Evolutionary conservation across 768 basidiomycete species (phyloP).

Genomic region (Hygrophorus pudorinus): DNA sequence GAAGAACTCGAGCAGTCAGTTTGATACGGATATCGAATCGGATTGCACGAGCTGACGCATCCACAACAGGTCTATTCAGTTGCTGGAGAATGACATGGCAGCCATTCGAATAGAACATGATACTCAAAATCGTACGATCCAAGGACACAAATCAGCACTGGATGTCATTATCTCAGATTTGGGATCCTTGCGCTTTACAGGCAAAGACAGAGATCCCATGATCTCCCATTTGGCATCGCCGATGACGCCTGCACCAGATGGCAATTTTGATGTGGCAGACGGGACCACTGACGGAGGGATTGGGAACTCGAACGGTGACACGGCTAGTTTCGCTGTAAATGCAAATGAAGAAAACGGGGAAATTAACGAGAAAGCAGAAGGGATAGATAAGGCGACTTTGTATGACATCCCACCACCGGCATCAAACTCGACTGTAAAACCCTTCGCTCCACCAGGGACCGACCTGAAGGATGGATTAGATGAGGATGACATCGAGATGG

Average conservation of each 20-base stretch:
- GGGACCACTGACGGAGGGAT: conserved; percentile 7
- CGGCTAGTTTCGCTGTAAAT: conserved; percentile 5
- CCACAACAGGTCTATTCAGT: conserved; percentile 49
- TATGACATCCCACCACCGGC: conserved; percentile 8
- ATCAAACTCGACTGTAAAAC: not conserved
- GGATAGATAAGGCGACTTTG: conserved; percentile 22
- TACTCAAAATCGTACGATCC: conserved; percentile 54
- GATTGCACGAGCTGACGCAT: not conserved
- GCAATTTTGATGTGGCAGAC: conserved; percentile 9
- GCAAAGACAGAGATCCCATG: conserved; percentile 50
- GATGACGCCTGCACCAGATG: conserved; percentile 42
- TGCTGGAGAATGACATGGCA: conserved; percentile 69
- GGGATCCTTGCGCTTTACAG: conserved; percentile 49
- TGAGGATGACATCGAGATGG: conserved; percentile 81
- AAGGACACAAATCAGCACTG: conserved; percentile 58
- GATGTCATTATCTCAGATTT: conserved; percentile 58
- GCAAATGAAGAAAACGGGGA: conserved; percentile 13
- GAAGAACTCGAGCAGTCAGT: conserved; percentile 72
- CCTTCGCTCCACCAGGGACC: not conserved
- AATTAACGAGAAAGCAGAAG: conserved; percentile 28
- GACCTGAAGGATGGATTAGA: conserved; percentile 2
- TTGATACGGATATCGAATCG: not conserved
- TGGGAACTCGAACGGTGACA: not conserved
- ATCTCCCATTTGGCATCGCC: conserved; percentile 34
- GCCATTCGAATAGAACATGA: conserved; percentile 70